Evolutionary conservation across 192 early-diverging fungal species (phyloP).

Genomic region (Phycomyces blakesleeanus): DNA sequence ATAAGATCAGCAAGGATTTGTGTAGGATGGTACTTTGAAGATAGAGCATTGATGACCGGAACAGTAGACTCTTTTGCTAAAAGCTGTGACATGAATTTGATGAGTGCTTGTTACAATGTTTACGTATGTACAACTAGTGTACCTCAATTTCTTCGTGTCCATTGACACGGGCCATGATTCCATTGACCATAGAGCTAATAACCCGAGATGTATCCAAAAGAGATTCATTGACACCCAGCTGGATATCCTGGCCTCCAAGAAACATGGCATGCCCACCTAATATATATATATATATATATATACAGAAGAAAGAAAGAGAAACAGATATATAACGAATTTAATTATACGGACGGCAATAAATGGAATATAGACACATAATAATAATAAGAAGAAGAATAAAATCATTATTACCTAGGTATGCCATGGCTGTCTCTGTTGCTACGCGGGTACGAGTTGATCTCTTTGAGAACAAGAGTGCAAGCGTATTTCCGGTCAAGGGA

Average conservation of each 20-base stretch:
- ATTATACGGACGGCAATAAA: background rate
- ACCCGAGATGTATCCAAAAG: constrained; percentile 86
- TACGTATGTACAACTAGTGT: constrained; percentile 6
- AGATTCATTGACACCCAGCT: constrained; percentile 93
- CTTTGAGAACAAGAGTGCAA: constrained; percentile 94
- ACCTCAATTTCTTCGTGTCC: constrained; percentile 86
- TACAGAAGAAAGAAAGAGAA: background rate
- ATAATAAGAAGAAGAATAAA: too few species aligned
- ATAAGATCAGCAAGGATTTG: constrained; percentile 95
- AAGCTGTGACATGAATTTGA: constrained; percentile 25
- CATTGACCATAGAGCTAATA: constrained; percentile 93
- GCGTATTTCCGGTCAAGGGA: constrained; percentile 77
- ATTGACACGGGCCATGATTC: constrained; percentile 91
- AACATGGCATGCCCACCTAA: constrained; percentile 94
- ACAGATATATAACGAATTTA: background rate
- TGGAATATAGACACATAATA: background rate
- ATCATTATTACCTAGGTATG: constrained; percentile 72
- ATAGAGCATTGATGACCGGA: constrained; percentile 95
- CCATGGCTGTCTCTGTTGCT: constrained; percentile 86
- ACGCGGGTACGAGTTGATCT: constrained; percentile 94
- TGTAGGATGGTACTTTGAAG: constrained; percentile 92
- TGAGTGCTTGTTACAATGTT: background rate
- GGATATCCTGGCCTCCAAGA: constrained; percentile 92
- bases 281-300: background rate
- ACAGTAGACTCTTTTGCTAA: constrained; percentile 84